Base-by-base conservation (phyloP, 1,284 basidiomycete genomes). In the Papiliotrema nemorosa region DNA sequence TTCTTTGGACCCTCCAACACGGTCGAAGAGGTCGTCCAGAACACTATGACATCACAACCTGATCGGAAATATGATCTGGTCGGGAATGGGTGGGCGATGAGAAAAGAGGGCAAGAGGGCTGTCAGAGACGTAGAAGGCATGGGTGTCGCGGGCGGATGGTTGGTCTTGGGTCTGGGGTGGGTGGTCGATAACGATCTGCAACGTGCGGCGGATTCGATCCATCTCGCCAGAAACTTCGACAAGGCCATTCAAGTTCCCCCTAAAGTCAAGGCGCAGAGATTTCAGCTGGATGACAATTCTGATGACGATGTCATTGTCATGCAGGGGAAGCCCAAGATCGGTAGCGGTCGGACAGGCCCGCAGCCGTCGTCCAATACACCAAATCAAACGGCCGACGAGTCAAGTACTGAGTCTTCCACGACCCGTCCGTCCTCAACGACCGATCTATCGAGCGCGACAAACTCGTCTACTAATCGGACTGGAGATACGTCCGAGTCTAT, bases 81-180 rank as follows among this genome's bases (percentile, higher is more conserved):
- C 13, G 41, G 57, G 0, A 53, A 59, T 9, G 66, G 67, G 3
- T 72, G 70, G 70, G 55, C 60, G 5, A 61, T 72, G 12, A 64
- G 66, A 2, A 64, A 55, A 37, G 65, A 70, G 16, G 70, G 69
- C 20, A 73, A 70, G 39, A 53, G 65, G 14, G 69, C 61, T 1
- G 58, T 70, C 2, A 54, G 70, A 21, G 69, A 71, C 54, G 64
- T 65, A 0, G 60, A 70, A 36, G 59, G 62, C 1, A 70, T 71
- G 67, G 70, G 69, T 14, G 57, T 69, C 5, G 70, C 70, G 2
- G 67, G 58, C 5, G 69, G 62, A 16, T 73, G 70, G 70, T 58
- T 70, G 25, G 59, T 69, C 6, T 50, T 73, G 2, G 70, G 70
- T 20, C 40, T 73, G 2, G 67, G 65, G 0, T 69, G 66, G 66